Evolutionary conservation across 2,329 filamentous ascomycete genomes (phyloP), one percentile per base, ranked within the genome.

Genomic region (Calonectria crousiana): DNA sequence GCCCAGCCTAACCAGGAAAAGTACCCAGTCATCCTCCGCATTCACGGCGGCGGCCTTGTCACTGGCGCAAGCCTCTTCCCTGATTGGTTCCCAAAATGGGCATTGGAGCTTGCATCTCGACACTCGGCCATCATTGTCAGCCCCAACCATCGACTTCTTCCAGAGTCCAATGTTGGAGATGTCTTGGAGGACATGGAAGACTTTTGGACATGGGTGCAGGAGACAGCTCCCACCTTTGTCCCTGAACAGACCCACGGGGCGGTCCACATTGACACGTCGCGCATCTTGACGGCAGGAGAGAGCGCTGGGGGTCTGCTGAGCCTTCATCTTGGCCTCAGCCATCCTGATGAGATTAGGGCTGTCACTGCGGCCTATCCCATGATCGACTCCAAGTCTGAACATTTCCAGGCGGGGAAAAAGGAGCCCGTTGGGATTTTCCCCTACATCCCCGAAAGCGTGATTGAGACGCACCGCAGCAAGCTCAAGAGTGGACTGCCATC

Each of bases 231-330:
- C 3, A 20, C 20, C 1, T 58, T 71, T 26, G n/a, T 71, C 20
- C 18, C 51, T 5, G 23, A 56, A 20, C 64, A 53, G 23, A 58
- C 62, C 28, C 16, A 67, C 9, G 52, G 52, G 3, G 38, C 36
- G 4, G 60, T 73, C 28, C 66, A 53, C 13, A 47, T 73, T 3
- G 66, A 73, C 18, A 44, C 49, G 14, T 34, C 53, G 32, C 32
- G 70, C 1, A 68, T 72, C 44, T 26, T 72, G 32, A 67, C 53
- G 0, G 53, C 41, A 1, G 70, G 70, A 6, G 70, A 72, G 18
- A 72, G 70, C 32, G 70, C 70, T 1, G 70, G 70, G 0, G 70
- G 70, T 20, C 62, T 64, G 30, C 53, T 72, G 8, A 72, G 70
- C 18, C 70, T 72, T 18, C 53, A 62, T 3, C 41, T 72, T 5